Base-by-base conservation (phyloP, 345 rosid genomes). In the Linum tenue region DNA sequence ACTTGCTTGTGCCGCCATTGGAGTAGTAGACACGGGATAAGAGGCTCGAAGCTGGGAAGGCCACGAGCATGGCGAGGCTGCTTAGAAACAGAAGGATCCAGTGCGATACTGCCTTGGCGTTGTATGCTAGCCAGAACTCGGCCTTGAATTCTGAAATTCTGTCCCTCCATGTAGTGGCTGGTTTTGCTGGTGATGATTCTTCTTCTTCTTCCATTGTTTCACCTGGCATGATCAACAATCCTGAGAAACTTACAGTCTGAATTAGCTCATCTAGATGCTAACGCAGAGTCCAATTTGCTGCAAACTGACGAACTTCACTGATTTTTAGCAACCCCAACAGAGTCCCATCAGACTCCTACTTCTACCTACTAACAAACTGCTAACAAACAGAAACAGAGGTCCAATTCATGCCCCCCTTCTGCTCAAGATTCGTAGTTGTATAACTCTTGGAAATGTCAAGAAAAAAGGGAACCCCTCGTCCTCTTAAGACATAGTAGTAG, bases 1-100 rank as follows among this genome's bases (percentile, higher is more conserved):
- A 92, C 68, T 92, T 89, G 85, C 98, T 92, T 59, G 73, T 69
- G 40, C 95, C 98, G 0, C 95, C 95, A 55, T 92, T 82, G 4
- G 85, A 66, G 72, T 65, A 87, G 67, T 92, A 92, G 71, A 89
- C 79, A 36, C 96, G 88, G 7, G 95, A 83, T 0, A 87, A 68
- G 43, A 92, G 82, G 70, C 86, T 85, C 5, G 92, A 92, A 59
- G 98, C 92, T 4, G 96, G 92, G 69, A 89, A 87, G 0, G 92
- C 95, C 42, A 77, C 78, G 16, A 57, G 60, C 90, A 91, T 87
- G 41, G 79, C 82, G 2, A 61, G 66, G 7, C 73, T 80, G 60
- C 90, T 82, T 58, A 84, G 64, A 56, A 66, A 60, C 22, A 89
- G 77, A 39, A 92, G 90, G 68, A 82, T 71, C 98, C 97, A 89